Evolutionary conservation across 345 rosid species (phyloP).

Genomic region (Eutrema japonicum): DNA sequence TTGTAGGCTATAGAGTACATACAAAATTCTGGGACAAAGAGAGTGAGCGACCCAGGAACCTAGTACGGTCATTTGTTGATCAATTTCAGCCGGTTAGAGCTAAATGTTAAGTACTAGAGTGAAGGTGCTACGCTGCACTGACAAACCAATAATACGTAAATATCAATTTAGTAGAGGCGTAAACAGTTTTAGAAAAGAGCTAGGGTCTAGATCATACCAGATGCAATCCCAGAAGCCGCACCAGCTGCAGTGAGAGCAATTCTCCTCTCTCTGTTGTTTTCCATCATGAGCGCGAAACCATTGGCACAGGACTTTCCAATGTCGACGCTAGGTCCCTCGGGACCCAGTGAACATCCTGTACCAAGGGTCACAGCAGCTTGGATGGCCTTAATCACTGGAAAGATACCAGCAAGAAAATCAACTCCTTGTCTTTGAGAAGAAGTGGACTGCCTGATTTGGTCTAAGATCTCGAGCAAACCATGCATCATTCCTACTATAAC

Average conservation of each 20-base stretch:
- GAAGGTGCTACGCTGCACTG: slow-evolving; percentile 6
- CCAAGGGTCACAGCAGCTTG: slow-evolving; percentile 97
- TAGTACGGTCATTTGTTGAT: not conserved
- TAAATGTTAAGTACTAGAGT: not conserved
- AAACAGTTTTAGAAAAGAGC: not conserved
- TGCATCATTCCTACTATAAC: slow-evolving; percentile 99
- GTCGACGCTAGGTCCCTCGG: slow-evolving; percentile 98
- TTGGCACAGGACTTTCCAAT: slow-evolving; percentile 97
- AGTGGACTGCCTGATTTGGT: slow-evolving; percentile 78
- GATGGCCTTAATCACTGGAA: slow-evolving; percentile 83
- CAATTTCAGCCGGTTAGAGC: slow-evolving; percentile 15
- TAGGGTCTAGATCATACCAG: slow-evolving; percentile 54
- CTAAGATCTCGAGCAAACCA: slow-evolving; percentile 87
- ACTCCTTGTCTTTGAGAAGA: slow-evolving; percentile 75
- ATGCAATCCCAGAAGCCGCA: slow-evolving; percentile 97
- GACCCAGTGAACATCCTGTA: slow-evolving; percentile 96
- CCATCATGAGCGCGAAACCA: slow-evolving; percentile 93
- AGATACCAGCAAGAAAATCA: slow-evolving; percentile 82
- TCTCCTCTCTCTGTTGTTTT: slow-evolving; percentile 92
- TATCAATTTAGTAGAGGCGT: not conserved
- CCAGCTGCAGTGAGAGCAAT: slow-evolving; percentile 98
- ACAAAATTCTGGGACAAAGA: not conserved
- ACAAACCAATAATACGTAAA: not conserved
- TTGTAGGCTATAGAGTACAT: not conserved
- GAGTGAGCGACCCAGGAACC: not conserved